Conservation (phyloP, 2,329 filamentous ascomycete genomes). For the Aphanocladium album region DNA sequence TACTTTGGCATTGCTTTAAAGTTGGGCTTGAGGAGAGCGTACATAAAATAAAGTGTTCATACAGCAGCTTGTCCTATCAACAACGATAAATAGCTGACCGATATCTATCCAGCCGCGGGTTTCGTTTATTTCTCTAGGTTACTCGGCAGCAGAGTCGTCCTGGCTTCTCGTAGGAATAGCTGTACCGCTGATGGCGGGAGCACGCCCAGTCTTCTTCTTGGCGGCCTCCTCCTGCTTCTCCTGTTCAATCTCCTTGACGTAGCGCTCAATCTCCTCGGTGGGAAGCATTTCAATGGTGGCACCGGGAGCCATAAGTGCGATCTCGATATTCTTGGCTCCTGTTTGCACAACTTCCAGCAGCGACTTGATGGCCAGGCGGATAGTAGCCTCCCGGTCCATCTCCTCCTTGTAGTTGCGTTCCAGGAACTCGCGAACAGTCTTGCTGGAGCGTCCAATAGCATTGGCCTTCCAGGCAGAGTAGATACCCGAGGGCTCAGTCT, state of each 20-base stretch:
- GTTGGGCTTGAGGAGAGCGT: neutral
- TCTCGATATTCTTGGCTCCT: conserved; percentile 99
- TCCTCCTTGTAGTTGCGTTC: conserved; percentile 98
- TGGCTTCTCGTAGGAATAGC: conserved; percentile 66
- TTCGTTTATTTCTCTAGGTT: conserved; percentile 16
- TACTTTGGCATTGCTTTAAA: neutral
- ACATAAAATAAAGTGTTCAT: conserved; percentile 14
- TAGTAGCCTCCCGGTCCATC: conserved; percentile 94
- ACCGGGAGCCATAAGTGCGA: conserved; percentile 93
- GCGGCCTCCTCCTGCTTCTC: conserved; percentile 99
- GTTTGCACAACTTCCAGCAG: conserved; percentile 97
- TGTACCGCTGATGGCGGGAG: conserved; percentile 63
- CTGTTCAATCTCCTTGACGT: conserved; percentile 97
- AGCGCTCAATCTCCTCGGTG: conserved; percentile 91
- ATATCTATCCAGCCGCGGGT: conserved; percentile 7
- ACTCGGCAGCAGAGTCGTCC: conserved; percentile 35
- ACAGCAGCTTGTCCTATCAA: conserved; percentile 19
- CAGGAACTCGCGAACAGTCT: conserved; percentile 97
- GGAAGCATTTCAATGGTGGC: conserved; percentile 90
- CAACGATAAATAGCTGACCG: conserved; percentile 24
- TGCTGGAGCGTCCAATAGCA: conserved; percentile 95
- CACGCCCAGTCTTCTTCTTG: conserved; percentile 85
- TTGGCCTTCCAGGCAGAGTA: conserved; percentile 99
- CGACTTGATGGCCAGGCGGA: conserved; percentile 96
- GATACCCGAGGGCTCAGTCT: conserved; percentile 98